phyloP scores from a whole-genome alignment of 495 filamentous ascomycete species.

The Daldinia bambusicola region DNA sequence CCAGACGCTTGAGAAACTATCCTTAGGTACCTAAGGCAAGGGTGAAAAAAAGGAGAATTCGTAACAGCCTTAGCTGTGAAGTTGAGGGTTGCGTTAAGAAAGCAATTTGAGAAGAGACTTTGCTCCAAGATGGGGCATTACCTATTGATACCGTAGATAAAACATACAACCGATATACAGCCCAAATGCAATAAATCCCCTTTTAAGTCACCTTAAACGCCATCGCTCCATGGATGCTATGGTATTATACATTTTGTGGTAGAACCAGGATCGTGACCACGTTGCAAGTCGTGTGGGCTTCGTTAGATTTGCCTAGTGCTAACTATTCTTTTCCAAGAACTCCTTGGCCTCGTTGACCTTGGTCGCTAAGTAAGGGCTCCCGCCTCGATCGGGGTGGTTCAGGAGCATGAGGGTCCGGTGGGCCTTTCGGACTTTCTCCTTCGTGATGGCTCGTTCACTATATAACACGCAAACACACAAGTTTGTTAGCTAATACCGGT shows the following conservation, averaged over 20 bases:
- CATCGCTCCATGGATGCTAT: conserved; percentile 48
- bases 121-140: conserved; percentile 17
- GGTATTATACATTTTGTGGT: conserved; percentile 36
- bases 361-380: conserved; percentile 94
- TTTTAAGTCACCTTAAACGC: conserved; percentile 41
- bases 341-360: conserved; percentile 99
- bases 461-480: neutral
- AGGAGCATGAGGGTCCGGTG: conserved; percentile 96
- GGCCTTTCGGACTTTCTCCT: conserved; percentile 94
- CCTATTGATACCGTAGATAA: conserved; percentile 16
- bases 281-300: neutral
- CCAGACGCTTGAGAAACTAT: neutral
- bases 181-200: conserved; percentile 27
- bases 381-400: conserved; percentile 97
- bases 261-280: conserved; percentile 2
- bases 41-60: neutral
- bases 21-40: neutral
- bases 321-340: conserved; percentile 80
- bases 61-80: neutral
- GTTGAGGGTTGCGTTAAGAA: neutral
- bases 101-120: conserved; percentile 42
- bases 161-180: conserved; percentile 19
- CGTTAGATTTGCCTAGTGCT: conserved; percentile 10
- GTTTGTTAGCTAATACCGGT: conserved; percentile 18
- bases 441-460: conserved; percentile 85